Evolutionary conservation across 208 protist genomes (phyloP).

Genomic region (Naegleria lovaniensis): DNA sequence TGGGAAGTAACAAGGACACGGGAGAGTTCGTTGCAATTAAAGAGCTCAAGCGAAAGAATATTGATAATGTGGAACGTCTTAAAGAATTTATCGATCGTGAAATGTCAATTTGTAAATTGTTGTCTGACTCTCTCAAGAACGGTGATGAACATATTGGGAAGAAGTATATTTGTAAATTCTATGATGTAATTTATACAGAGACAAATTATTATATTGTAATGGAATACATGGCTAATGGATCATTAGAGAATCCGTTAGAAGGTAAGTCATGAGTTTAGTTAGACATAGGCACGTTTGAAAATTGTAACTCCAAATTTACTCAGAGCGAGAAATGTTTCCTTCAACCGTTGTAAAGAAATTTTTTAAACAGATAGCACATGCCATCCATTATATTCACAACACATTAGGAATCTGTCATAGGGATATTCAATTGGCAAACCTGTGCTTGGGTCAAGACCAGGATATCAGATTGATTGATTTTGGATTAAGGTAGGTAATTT

Average conservation of each 20-base stretch:
- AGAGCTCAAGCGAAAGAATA: neutral
- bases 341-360: neutral
- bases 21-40: neutral
- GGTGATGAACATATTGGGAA: neutral
- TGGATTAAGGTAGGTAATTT: neutral
- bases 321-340: neutral
- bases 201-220: neutral
- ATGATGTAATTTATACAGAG: neutral
- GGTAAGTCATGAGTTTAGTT: too few species aligned
- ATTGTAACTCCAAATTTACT: too few species aligned
- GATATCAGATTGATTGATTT: constrained; percentile 7
- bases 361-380: neutral
- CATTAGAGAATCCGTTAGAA: neutral
- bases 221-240: neutral
- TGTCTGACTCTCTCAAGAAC: neutral
- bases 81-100: neutral
- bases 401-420: neutral
- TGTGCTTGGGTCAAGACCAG: neutral
- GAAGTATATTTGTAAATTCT: neutral
- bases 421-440: constrained; percentile 5
- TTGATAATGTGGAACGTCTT: neutral
- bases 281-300: too few species aligned
- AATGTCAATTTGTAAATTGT: neutral
- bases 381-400: neutral
- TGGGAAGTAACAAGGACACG: neutral